These are phyloP conservation scores for Coix lacrymajobi DNA, from an alignment of 176 grass and related monocot species.

Conservation along the genomic window DNA sequence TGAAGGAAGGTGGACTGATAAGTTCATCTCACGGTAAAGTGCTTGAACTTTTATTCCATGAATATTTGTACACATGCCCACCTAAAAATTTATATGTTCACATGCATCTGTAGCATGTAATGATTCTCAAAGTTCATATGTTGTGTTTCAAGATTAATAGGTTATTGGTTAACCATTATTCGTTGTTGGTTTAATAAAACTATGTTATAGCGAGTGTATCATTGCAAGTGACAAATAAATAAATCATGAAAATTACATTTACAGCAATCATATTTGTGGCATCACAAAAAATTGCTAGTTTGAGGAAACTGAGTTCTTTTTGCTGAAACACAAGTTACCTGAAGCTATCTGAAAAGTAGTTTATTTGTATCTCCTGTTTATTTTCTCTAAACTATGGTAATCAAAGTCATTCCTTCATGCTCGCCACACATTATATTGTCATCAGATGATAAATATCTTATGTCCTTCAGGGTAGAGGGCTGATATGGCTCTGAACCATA, in stretches of 20 bases:
- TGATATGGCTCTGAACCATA: background rate
- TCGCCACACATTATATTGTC: background rate
- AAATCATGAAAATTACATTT: background rate
- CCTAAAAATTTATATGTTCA: background rate
- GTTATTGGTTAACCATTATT: background rate
- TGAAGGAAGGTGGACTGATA: conserved; percentile 80
- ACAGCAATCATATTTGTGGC: background rate
- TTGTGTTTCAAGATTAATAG: conserved; percentile 3
- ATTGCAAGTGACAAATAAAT: background rate
- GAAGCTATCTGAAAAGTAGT: conserved; percentile 2
- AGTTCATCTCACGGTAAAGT: conserved; percentile 72
- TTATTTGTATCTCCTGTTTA: background rate
- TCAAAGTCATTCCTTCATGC: background rate
- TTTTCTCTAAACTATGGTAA: background rate
- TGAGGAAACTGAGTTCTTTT: background rate
- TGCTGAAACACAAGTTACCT: conserved; percentile 7
- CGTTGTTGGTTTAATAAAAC: background rate
- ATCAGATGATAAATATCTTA: background rate
- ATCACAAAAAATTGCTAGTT: background rate
- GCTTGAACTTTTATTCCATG: background rate
- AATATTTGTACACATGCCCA: background rate
- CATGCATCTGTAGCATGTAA: background rate
- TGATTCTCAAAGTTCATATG: background rate
- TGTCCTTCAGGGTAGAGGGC: background rate
- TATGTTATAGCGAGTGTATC: background rate